Evolutionary conservation across 2,329 filamentous ascomycete species (phyloP).

Genomic region (Triangularia setosa): DNA sequence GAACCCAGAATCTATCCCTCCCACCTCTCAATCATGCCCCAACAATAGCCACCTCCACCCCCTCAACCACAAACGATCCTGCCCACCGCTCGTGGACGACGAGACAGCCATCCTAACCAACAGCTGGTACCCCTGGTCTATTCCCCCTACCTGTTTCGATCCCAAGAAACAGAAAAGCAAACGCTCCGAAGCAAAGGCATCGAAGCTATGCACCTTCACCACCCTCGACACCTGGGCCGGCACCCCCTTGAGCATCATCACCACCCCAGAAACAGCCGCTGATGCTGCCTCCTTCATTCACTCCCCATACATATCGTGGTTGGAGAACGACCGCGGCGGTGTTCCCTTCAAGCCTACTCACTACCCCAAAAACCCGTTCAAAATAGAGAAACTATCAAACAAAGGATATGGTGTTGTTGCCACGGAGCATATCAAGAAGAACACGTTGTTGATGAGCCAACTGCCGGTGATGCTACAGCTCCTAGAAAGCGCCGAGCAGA

Average conservation of each 20-base stretch:
- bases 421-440: conserved; percentile 2
- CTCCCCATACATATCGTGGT: conserved; percentile 12
- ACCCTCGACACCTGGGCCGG: conserved; percentile 4
- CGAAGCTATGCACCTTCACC: conserved; percentile 14
- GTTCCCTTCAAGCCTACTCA: not conserved
- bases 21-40: conserved; percentile 3
- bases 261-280: conserved; percentile 10
- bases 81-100: conserved; percentile 11
- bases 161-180: not conserved
- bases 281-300: not conserved
- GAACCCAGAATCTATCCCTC: not conserved
- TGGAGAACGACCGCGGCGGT: conserved; percentile 11
- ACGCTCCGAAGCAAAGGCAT: conserved; percentile 2
- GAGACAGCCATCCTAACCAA: not conserved
- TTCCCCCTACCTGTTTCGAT: conserved; percentile 6
- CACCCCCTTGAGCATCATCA: conserved; percentile 11
- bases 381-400: not conserved
- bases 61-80: conserved; percentile 1
- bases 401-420: conserved; percentile 13
- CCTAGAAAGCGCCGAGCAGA: not conserved
- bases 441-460: conserved; percentile 5
- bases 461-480: conserved; percentile 8
- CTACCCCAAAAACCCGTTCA: not conserved
- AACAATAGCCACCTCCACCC: conserved; percentile 12
- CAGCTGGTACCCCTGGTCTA: conserved; percentile 8